Conservation (phyloP, 2,329 filamentous ascomycete genomes). For the Pseudogymnoascus sp. region DNA sequence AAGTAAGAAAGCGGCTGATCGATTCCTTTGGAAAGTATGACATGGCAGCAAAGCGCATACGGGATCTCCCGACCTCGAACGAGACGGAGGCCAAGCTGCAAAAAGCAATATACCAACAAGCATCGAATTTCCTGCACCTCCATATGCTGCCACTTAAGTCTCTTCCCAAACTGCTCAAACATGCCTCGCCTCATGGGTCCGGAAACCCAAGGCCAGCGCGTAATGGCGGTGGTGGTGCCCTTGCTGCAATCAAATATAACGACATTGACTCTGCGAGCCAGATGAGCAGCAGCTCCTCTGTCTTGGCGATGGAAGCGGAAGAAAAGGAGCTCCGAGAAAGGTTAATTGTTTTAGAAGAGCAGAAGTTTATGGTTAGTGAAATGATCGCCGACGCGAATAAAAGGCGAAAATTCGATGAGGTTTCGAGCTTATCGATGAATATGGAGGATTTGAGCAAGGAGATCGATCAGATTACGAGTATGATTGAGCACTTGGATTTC, state of each 20-base stretch:
- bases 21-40: conserved; percentile 69
- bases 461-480: conserved; percentile 55
- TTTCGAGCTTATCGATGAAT: conserved; percentile 55
- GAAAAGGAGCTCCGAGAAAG: conserved; percentile 62
- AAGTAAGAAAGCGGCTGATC: conserved; percentile 63
- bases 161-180: conserved; percentile 52
- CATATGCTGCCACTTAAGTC: conserved; percentile 69
- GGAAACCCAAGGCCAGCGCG: conserved; percentile 15
- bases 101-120: conserved; percentile 62
- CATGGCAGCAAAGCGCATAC: conserved; percentile 58
- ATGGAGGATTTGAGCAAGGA: conserved; percentile 59
- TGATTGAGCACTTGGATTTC: conserved; percentile 49
- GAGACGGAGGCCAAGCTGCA: conserved; percentile 58
- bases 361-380: conserved; percentile 63
- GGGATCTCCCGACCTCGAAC: conserved; percentile 58
- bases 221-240: conserved; percentile 29
- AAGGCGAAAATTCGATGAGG: conserved; percentile 62
- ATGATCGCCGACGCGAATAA: conserved; percentile 65
- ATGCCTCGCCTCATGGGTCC: conserved; percentile 49
- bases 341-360: conserved; percentile 64
- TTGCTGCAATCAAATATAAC: conserved; percentile 54
- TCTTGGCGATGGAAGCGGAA: conserved; percentile 60
- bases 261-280: conserved; percentile 41
- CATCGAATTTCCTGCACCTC: conserved; percentile 60
- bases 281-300: conserved; percentile 48